phyloP scores from a whole-genome alignment of 139 green algal genomes.

The Auxenochlorella pyrenoidosa region DNA sequence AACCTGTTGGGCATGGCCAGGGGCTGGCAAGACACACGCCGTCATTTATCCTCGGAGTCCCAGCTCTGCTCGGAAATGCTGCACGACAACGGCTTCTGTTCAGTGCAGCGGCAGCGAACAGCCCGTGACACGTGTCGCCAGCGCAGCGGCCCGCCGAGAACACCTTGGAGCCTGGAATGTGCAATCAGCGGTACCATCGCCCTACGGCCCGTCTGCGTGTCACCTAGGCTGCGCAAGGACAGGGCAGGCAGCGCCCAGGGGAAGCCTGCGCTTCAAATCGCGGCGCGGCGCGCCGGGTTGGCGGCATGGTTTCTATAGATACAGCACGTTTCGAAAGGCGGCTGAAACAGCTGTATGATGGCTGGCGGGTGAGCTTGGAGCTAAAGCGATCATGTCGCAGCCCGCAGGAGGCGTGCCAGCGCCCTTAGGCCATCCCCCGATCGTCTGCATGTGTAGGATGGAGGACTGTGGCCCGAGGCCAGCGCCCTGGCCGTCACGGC shows the following conservation, averaged over 20 bases:
- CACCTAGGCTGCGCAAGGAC: background rate
- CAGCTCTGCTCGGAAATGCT: too few relatives aligned
- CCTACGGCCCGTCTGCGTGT: too few relatives aligned
- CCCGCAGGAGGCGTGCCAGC: background rate
- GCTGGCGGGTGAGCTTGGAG: constrained; percentile 66
- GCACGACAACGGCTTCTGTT: too few relatives aligned
- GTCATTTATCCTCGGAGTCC: too few relatives aligned
- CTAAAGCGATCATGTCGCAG: background rate
- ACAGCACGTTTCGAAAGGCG: constrained; percentile 58
- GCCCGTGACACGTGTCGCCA: too few relatives aligned
- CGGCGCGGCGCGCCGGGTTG: background rate
- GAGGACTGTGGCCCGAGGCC: background rate
- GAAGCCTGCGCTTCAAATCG: background rate
- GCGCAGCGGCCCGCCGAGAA: too few relatives aligned
- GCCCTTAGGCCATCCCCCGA: background rate
- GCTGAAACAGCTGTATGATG: constrained; percentile 68
- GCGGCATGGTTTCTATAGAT: constrained; percentile 57
- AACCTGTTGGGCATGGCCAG: too few relatives aligned
- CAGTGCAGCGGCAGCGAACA: too few relatives aligned
- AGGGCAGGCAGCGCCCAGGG: background rate
- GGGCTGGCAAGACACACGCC: too few relatives aligned
- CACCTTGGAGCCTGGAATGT: background rate
- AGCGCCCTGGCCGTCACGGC: constrained; percentile 58
- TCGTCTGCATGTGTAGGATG: background rate
- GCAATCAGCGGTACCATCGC: background rate